Evolutionary conservation across 495 filamentous ascomycete species (phyloP), one percentile per base, ranked within the genome.

Genomic region (Penicillium daleae): DNA sequence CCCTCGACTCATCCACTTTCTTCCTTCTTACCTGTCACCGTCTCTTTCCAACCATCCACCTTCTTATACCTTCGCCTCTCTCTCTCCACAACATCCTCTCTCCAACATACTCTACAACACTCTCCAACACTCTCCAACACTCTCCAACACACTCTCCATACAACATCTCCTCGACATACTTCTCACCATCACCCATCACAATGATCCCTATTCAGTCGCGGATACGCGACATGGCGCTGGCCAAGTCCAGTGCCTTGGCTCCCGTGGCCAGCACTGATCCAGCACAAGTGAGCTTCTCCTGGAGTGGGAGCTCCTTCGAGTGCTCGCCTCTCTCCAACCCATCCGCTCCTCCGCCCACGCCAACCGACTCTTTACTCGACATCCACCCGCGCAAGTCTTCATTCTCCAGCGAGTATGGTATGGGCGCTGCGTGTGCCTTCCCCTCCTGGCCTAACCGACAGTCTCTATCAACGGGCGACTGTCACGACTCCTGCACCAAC

Each of bases 401-500:
- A 22, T 82, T 81, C 70, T 78, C 78, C 32, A 78, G 66, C 46
- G 67, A 73, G 39, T 74, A 75, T 59, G 76, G 71, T 1, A 72
- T 76, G 72, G 78, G 72, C 61, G 76, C 78, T 26, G 75, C 81
- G 22, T 85, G 82, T 64, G 82, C 82, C 10, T 85, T 78, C 58
- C 82, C 82, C 24, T 83, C 80, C 26, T 85, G 82, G 82, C 82
- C 82, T 27, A 80, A 82, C 65, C 65, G 82, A 22, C 71, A 76
- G 0, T 81, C 80, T 3, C 74, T 85, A 6, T 66, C 76, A 52
- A 78, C 66, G 59, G 67, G 67, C 61, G 72, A 76, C 59, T 72
- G 76, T 0, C 67, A 66, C 39, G 65, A 70, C 13, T 76, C 76
- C 15, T 73, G 75, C 39, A 76, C 71, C 56, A 78, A 72, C 44